Evolutionary conservation across 2,329 filamentous ascomycete genomes (phyloP).

Genomic region (Aspergillus caelatus): DNA sequence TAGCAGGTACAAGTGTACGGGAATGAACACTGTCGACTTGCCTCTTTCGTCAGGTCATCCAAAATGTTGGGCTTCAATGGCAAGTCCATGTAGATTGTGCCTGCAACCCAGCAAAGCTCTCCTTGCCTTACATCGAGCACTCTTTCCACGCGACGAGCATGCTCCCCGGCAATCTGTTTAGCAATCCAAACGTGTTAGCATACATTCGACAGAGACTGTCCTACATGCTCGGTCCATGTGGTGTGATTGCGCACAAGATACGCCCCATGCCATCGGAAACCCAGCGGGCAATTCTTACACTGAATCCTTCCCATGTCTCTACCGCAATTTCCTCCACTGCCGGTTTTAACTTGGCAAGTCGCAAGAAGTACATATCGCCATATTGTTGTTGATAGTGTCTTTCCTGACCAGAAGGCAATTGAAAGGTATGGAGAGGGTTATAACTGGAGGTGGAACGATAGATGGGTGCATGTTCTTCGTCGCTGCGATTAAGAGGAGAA

Average conservation of each 20-base stretch:
- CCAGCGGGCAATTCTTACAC: conserved; percentile 42
- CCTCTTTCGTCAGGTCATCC: conserved; percentile 91
- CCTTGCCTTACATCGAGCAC: conserved; percentile 96
- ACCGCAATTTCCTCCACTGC: conserved; percentile 73
- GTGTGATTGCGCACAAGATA: not conserved
- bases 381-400: conserved; percentile 91
- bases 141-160: conserved; percentile 75
- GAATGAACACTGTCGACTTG: conserved; percentile 47
- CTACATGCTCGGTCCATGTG: not conserved
- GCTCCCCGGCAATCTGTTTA: conserved; percentile 70
- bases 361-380: conserved; percentile 96
- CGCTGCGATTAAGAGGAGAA: conserved; percentile 21
- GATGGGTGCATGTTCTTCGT: conserved; percentile 44
- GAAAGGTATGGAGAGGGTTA: conserved; percentile 74
- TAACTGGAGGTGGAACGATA: conserved; percentile 66
- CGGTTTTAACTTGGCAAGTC: conserved; percentile 84
- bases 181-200: conserved; percentile 7
- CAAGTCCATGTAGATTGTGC: conserved; percentile 98
- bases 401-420: conserved; percentile 64
- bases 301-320: conserved; percentile 75
- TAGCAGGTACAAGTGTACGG: conserved; percentile 9
- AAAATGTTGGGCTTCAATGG: conserved; percentile 92
- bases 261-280: not conserved
- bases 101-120: conserved; percentile 90
- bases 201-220: too few relatives aligned